Percentiles rank a stretch among this genome's conserved stretches.
phyloP scores from a whole-genome alignment of 768 basidiomycete species.

The Mycena floridula region DNA sequence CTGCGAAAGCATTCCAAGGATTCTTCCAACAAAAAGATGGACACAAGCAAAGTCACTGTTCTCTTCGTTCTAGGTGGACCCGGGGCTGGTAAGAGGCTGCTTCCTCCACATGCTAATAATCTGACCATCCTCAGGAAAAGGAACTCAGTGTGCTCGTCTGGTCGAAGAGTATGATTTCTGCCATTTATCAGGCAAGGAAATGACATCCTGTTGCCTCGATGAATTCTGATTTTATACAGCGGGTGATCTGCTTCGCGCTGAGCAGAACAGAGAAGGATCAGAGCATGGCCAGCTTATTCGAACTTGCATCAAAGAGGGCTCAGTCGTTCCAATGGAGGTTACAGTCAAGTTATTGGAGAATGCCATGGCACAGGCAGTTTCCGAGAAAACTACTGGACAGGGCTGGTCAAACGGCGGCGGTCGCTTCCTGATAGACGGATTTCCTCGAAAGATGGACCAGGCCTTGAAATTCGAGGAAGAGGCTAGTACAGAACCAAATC shows the following conservation, averaged over 20 bases:
- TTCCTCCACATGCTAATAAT: conserved; percentile 1
- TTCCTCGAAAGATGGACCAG: conserved; percentile 99
- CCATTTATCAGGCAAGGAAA: conserved; percentile 79
- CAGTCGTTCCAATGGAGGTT: conserved; percentile 94
- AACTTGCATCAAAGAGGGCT: conserved; percentile 84
- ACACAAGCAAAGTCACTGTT: conserved; percentile 71
- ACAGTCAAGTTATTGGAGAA: conserved; percentile 94
- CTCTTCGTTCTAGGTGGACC: conserved; percentile 96
- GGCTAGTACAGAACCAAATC: conserved; percentile 34
- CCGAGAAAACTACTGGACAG: conserved; percentile 31
- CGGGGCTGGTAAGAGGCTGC: conserved; percentile 68
- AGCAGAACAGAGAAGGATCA: conserved; percentile 84
- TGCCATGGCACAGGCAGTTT: conserved; percentile 70
- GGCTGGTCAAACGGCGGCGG: conserved; percentile 71
- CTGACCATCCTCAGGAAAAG: conserved; percentile 64
- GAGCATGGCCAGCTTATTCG: conserved; percentile 80
- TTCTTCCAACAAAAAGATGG: conserved; percentile 45
- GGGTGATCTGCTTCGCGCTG: conserved; percentile 95
- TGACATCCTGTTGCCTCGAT: conserved; percentile 5
- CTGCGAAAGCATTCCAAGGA: conserved; percentile 12
- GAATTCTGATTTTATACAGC: conserved; percentile 38
- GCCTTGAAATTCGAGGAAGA: conserved; percentile 84
- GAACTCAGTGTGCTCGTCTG: conserved; percentile 86
- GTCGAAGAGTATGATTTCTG: conserved; percentile 83
- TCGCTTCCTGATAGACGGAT: conserved; percentile 94